These are phyloP conservation scores for Clavispora asparagi DNA, from an alignment of 805 yeast genomes.

Conservation along the genomic window DNA sequence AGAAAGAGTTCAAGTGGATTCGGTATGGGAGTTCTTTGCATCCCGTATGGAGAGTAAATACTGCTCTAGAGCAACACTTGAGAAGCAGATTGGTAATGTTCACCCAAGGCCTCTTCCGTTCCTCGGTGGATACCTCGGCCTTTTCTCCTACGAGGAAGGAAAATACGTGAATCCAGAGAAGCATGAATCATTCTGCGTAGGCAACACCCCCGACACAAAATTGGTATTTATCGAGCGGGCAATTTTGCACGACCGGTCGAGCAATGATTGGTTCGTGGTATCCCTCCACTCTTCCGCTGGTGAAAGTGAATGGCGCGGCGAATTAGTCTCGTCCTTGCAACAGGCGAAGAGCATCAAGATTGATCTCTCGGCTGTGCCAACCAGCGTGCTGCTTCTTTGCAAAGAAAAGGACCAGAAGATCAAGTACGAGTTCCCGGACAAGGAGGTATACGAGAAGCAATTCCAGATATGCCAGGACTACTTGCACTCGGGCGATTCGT, in stretches of 20 bases:
- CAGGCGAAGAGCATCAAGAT: conserved; percentile 6
- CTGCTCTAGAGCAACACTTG: conserved; percentile 26
- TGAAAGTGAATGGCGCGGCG: conserved; percentile 35
- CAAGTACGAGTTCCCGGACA: conserved; percentile 45
- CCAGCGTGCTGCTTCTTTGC: conserved; percentile 22
- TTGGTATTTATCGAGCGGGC: conserved; percentile 66
- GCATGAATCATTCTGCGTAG: conserved; percentile 34
- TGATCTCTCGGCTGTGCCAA: conserved; percentile 19
- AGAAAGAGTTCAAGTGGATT: conserved; percentile 5
- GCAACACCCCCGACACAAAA: conserved; percentile 64
- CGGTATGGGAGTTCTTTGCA: conserved; percentile 54
- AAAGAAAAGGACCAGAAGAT: conserved; percentile 19
- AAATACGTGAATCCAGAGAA: conserved; percentile 33
- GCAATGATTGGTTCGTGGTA: conserved; percentile 44
- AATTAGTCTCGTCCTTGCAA: conserved; percentile 9
- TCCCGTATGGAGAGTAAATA: conserved; percentile 37
- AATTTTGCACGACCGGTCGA: conserved; percentile 48
- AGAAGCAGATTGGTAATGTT: conserved; percentile 10
- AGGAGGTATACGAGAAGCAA: conserved; percentile 46
- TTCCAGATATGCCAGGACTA: conserved; percentile 63
- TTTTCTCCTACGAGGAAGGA: conserved; percentile 86
- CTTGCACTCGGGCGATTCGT: conserved; percentile 79
- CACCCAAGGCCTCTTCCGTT: conserved; percentile 55
- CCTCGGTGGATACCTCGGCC: conserved; percentile 87
- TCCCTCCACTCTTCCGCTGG: conserved; percentile 37